Evolutionary conservation across 2,329 filamentous ascomycete species (phyloP), one percentile per base, ranked within the genome.

Genomic region (Apiospora aurea): DNA sequence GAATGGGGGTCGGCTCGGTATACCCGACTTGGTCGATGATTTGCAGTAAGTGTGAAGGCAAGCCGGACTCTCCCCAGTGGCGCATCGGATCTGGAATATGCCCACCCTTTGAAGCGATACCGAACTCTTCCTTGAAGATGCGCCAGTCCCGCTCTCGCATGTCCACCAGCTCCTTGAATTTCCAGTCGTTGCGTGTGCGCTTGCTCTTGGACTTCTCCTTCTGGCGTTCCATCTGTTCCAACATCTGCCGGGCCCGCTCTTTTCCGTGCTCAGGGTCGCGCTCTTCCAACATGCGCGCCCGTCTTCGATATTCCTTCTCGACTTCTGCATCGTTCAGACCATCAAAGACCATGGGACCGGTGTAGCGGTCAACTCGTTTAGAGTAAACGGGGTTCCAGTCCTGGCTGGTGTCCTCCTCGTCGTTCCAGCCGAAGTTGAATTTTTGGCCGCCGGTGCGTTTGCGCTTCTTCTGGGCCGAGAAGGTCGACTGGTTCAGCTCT

Each of bases 111-210:
- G 95, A 98, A 53, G 92, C 88, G 80, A 99, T 99, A 77, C 96
- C 97, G 85, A 97, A 98, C 82, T 99, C 95, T 82, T 98, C 96
- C 84, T 98, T 99, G 90, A 99, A 98, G 77, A 99, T 98, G 80
- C 96, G 94, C 96, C 96, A 99, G 83, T 99, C 96, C 81, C 96
- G 89, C 83, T 98, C 95, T 74, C 94, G 93, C 96, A 99, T 99
- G 78, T 97, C 94, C 18, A 93, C 91, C 74, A 98, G 85, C 74
- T 88, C 89, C 90, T 99, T 99, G 80, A 98, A 94, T 71, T 93
- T 95, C 96, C 96, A 99, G 82, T 97, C 95, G 82, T 95, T 95
- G 77, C 97, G 95, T 71, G 97, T 87, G 46, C 92, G 92, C 75
- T 92, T 94, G 74, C 93, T 89, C 73, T 88, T 87, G 14, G 91